A percentile compares a stretch with the other conserved stretches of the same genome.
Conservation (phyloP, 495 filamentous ascomycete species). For the Beverwykella pulmonaria region DNA sequence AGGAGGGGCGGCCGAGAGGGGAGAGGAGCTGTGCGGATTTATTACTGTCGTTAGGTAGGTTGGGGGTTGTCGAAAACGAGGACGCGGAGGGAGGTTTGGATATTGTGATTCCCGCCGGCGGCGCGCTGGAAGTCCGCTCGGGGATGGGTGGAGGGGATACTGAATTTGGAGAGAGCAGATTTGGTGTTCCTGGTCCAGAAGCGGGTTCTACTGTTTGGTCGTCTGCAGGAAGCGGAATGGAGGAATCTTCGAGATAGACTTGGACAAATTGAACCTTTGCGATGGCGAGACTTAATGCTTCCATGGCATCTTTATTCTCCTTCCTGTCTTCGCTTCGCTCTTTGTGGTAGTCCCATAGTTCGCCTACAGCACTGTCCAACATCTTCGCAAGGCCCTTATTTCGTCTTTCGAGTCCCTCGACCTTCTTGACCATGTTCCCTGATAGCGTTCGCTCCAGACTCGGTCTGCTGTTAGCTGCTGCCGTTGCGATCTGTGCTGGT, state of each 20-base stretch:
- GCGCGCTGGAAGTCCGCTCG: conserved; percentile 23
- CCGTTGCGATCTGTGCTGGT: conserved; percentile 14
- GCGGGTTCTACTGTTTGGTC: conserved; percentile 36
- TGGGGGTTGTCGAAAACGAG: conserved; percentile 6
- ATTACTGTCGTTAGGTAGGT: neutral
- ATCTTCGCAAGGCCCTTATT: conserved; percentile 73
- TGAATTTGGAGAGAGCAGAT: neutral
- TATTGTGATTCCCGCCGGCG: neutral
- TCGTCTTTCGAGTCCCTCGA: conserved; percentile 63
- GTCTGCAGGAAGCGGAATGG: conserved; percentile 57
- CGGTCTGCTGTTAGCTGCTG: neutral
- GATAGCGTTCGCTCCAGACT: conserved; percentile 15
- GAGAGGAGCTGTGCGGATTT: conserved; percentile 1
- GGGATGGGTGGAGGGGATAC: conserved; percentile 21
- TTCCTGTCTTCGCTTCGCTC: conserved; percentile 35
- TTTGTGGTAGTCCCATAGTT: conserved; percentile 60
- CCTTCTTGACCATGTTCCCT: conserved; percentile 32
- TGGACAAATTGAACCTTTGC: conserved; percentile 78
- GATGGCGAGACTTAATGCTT: conserved; percentile 64
- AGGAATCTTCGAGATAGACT: conserved; percentile 69
- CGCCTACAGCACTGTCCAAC: conserved; percentile 69
- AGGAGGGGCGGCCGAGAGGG: conserved; percentile 1
- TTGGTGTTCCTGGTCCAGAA: conserved; percentile 14
- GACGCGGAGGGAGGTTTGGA: conserved; percentile 10
- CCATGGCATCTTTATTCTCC: conserved; percentile 40